A percentile compares a stretch with the other conserved stretches of the same genome.
These are phyloP conservation scores for Oleoguttula mirabilis DNA, from an alignment of 495 filamentous ascomycete species.

Conservation along the genomic window DNA sequence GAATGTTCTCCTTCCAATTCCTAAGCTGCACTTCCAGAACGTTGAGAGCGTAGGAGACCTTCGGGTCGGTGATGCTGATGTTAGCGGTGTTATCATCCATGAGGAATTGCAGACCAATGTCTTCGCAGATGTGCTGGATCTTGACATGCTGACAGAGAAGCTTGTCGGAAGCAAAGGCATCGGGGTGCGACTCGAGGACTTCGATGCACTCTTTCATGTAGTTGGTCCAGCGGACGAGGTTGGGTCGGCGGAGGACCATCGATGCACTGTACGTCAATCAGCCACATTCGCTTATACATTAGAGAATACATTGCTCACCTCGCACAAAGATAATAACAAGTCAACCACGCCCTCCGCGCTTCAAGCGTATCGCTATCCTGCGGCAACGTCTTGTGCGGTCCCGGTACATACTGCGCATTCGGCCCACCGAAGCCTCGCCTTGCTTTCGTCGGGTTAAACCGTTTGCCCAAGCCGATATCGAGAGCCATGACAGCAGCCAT, in stretches of 20 bases:
- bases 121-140: constrained; percentile 69
- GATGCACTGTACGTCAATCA: constrained; percentile 49
- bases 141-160: constrained; percentile 63
- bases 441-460: constrained; percentile 29
- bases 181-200: constrained; percentile 55
- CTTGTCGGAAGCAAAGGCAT: constrained; percentile 61
- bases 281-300: constrained; percentile 8
- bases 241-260: constrained; percentile 69
- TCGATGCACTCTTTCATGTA: constrained; percentile 81
- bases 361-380: constrained; percentile 50
- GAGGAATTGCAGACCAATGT: constrained; percentile 60
- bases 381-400: constrained; percentile 21
- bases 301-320: constrained; percentile 31
- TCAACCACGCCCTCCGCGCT: constrained; percentile 63
- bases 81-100: constrained; percentile 56
- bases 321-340: constrained; percentile 64
- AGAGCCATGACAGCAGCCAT: constrained; percentile 75
- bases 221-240: constrained; percentile 65
- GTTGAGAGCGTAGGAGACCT: constrained; percentile 61
- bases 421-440: constrained; percentile 29
- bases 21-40: constrained; percentile 66
- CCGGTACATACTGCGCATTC: constrained; percentile 25
- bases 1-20: constrained; percentile 48
- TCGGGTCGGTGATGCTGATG: constrained; percentile 58
- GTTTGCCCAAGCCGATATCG: constrained; percentile 68